phyloP scores from a whole-genome alignment of 352 stramenopile genomes.

The Globisporangium echinulatum region DNA sequence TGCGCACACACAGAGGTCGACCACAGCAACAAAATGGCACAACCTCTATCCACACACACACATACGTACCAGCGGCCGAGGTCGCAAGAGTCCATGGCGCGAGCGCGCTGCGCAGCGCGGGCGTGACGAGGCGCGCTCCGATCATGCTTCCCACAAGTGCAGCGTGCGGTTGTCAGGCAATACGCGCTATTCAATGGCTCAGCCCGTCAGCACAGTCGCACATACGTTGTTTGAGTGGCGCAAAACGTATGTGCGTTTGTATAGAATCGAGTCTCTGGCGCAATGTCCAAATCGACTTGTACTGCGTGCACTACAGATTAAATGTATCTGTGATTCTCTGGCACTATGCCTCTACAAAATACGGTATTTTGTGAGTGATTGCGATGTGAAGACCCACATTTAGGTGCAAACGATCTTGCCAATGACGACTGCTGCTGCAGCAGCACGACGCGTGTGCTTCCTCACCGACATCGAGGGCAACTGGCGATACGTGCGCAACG shows the following conservation, averaged over 20 bases:
- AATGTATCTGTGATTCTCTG: background rate
- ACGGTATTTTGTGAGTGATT: background rate
- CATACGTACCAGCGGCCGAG: conserved; percentile 10
- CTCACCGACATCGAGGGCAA: conserved; percentile 81
- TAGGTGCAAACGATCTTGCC: too few relatives aligned
- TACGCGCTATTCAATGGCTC: conserved; percentile 14
- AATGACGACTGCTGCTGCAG: background rate
- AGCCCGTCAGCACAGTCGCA: background rate
- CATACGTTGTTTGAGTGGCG: background rate
- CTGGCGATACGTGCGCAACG: conserved; percentile 67
- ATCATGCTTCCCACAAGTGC: conserved; percentile 4
- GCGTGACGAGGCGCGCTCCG: conserved; percentile 14
- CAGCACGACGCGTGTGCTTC: conserved; percentile 45
- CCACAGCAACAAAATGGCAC: background rate
- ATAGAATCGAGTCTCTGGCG: background rate
- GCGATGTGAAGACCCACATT: too few relatives aligned
- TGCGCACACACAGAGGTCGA: background rate
- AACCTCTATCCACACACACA: background rate
- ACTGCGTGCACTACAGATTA: background rate
- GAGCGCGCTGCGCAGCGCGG: conserved; percentile 28
- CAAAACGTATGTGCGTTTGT: background rate
- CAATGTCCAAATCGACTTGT: background rate
- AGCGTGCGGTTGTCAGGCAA: too few relatives aligned
- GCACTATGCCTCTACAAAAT: background rate
- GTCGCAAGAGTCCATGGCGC: conserved; percentile 22